phyloP scores from a whole-genome alignment of 192 early-diverging fungal species.

The Phlyctochytrium bullatum region DNA sequence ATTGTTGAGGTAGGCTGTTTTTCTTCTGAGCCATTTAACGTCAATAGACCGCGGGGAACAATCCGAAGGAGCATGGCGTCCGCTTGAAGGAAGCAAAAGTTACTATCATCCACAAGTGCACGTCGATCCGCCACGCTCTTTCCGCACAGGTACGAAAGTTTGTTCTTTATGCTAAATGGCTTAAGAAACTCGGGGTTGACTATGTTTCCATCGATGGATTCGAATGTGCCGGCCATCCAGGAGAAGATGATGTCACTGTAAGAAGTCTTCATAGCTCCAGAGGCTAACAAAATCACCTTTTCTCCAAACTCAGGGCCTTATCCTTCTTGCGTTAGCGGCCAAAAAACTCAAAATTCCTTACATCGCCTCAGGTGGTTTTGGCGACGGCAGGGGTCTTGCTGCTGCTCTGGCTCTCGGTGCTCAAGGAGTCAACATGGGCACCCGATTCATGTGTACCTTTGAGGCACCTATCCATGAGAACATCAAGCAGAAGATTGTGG shows the following conservation, averaged over 20 bases:
- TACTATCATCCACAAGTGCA: constrained; percentile 79
- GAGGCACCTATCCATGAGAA: constrained; percentile 72
- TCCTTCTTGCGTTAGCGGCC: constrained; percentile 69
- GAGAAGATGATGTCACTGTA: constrained; percentile 77
- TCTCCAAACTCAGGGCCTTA: too few species aligned
- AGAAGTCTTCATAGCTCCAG: too few species aligned
- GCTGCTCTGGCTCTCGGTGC: constrained; percentile 49
- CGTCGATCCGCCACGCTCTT: constrained; percentile 70
- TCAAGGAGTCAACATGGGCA: constrained; percentile 78
- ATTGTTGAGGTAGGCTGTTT: constrained; percentile 58
- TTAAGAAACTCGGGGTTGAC: constrained; percentile 62
- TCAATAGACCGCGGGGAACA: constrained; percentile 74
- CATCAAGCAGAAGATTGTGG: constrained; percentile 73
- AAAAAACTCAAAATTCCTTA: constrained; percentile 66
- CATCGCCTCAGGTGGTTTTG: constrained; percentile 76
- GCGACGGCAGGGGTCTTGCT: constrained; percentile 75
- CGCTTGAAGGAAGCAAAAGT: constrained; percentile 66
- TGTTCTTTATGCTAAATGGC: too few species aligned
- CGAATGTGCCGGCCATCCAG: constrained; percentile 83
- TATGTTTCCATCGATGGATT: constrained; percentile 78
- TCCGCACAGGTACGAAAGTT: too few species aligned
- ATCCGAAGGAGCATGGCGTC: constrained; percentile 69
- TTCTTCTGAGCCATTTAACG: neutral
- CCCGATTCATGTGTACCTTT: constrained; percentile 79
- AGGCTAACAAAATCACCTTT: too few species aligned